Evolutionary conservation across 2,329 filamentous ascomycete genomes (phyloP), one percentile per base, ranked within the genome.

Genomic region (Fusarium sp.): DNA sequence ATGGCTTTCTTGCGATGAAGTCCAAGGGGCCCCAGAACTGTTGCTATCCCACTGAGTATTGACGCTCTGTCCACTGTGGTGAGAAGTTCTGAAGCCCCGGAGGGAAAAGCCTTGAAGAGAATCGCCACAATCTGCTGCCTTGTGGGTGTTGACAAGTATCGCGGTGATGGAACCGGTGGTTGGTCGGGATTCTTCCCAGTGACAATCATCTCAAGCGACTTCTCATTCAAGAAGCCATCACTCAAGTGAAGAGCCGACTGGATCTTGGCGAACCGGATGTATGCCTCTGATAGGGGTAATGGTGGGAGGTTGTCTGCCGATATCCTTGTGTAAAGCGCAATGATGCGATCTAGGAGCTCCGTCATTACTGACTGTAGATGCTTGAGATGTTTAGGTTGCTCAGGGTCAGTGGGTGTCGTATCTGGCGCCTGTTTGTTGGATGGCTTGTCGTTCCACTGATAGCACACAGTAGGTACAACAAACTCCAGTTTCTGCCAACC

Each of bases 1-100:
- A 98, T 91, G 4, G 92, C 93, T 79, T 96, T 97, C 81, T 97
- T 98, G 62, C 96, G 87, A 64, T 93, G 89, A 65, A 95, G 87
- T 1, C 92, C 93, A 7, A 99, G 80, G 6, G 88, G 84, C 0
- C 93, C 91, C 9, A 97, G 83, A n/a, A 96, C 89, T n/a, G 91
- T 89, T 7, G 93, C 91, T 70, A 98, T 93, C 11, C 93, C 95
- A 70, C 93, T 90, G 14, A 97, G 83, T 34, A 97, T 90, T 9
- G 91, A 88, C 10, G 92, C 89, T 20, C 91, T 86, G 78, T 97
- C 94, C 9, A 89, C 88, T 4, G 91, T 87, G 3, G 90, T 91
- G 57, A 97, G 82, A 27, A 87, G 77, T 69, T 92, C 90, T 0
- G 89, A 85, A 6, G 87, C 84, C 4, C 87, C 86, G 4, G 87